Base-by-base conservation (phyloP, 2,329 filamentous ascomycete species). In the Pseudocercospora macadamiae region DNA sequence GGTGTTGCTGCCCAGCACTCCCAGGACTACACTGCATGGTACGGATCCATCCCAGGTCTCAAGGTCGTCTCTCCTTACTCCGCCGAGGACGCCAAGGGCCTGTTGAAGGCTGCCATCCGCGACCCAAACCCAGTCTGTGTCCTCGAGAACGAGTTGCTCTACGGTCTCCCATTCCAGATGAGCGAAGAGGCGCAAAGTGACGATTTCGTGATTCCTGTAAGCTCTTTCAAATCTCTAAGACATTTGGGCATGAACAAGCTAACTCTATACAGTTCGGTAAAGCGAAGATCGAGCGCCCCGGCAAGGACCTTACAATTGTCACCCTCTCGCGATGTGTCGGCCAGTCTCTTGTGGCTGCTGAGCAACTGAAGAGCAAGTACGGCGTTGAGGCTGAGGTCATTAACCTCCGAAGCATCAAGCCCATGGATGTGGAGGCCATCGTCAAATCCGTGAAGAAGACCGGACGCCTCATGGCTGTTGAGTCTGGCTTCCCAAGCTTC, bases 381-480 rank as follows among this genome's bases (percentile, higher is more conserved):
- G 95, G 95, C 63, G 87, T 97, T 60, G 93, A 97, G 70, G 89
- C 86, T 55, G 95, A 99, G 81, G 95, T 99, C 65, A 89, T 99
- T 84, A 99, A 99, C 84, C 87, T 99, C 73, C 92, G 95, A 72
- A 97, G 93, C 68, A 82, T 99, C 80, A 99, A 97, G 85, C 95
- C 95, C 42, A 85, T 99, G 67, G 95, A 99, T 73, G 84, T 99
- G 60, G 93, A 97, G 79, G 85, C 91, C 67, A 97, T 99, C 72
- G 83, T 97, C 78, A 92, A 96, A 77, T 97, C 93, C 10, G 88
- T 99, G 75, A 97, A 99, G 90, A 99, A 99, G 89, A 99, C 95
- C 16, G 89, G 90, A 76, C 90, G 89, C 73, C 86, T 99, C 64
- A 84, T 99, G 76, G 87, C 87, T 39, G 91, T 99, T 68, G 93